Evolutionary conservation across 2,329 filamentous ascomycete genomes (phyloP).

Genomic region (Colletotrichum noveboracense): DNA sequence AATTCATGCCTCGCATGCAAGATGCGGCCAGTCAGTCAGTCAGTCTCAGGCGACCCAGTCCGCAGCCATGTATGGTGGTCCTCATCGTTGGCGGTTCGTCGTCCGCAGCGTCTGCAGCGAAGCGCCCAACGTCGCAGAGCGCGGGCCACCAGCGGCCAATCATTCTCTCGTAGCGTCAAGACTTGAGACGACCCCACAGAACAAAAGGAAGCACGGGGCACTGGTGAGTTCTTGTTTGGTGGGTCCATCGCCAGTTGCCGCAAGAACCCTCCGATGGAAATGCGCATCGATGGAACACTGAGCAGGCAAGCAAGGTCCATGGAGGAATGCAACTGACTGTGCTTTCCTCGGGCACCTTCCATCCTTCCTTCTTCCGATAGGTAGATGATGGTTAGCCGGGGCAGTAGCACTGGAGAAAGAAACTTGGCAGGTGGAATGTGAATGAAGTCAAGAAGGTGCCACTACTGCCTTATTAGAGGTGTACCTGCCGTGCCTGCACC

Average conservation of each 20-base stretch:
- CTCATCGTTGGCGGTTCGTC: background rate
- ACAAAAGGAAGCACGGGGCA: constrained; percentile 12
- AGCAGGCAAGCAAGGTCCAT: background rate
- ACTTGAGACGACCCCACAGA: constrained; percentile 11
- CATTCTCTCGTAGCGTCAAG: constrained; percentile 10
- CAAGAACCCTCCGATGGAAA: constrained; percentile 4
- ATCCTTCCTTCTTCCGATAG: background rate
- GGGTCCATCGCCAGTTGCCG: background rate
- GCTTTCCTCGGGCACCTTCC: background rate
- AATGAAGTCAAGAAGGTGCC: background rate
- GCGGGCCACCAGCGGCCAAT: constrained; percentile 11
- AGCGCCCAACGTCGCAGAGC: constrained; percentile 14
- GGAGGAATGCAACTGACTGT: background rate
- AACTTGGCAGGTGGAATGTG: background rate
- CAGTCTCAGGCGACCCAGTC: background rate
- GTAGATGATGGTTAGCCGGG: background rate
- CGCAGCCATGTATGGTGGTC: background rate
- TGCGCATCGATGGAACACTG: background rate
- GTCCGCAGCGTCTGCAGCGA: background rate
- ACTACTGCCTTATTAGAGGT: background rate
- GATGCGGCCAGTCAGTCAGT: background rate
- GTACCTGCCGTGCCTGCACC: background rate
- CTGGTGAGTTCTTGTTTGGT: constrained; percentile 18
- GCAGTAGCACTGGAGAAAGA: background rate
- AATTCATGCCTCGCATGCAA: background rate